Percentiles rank a stretch among this genome's conserved stretches.
These are phyloP conservation scores for Xerocomus tenax DNA, from an alignment of 1,284 basidiomycete genomes.

Conservation along the genomic window DNA sequence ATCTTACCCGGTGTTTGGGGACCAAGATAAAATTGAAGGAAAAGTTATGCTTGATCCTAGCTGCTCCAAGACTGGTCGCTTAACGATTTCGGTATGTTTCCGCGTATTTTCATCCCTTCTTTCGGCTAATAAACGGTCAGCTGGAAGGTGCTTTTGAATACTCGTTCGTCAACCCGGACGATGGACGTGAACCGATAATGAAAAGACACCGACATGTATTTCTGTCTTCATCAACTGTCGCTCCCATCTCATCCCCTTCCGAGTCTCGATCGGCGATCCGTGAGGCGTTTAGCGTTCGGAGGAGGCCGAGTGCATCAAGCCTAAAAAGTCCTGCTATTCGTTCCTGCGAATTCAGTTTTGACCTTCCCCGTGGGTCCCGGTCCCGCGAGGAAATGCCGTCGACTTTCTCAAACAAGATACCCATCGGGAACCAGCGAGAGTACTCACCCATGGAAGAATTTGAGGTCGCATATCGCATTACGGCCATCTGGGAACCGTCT, in stretches of 20 bases:
- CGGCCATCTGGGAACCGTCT: conserved; percentile 51
- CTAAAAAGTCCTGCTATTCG: conserved; percentile 32
- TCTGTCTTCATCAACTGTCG: conserved; percentile 42
- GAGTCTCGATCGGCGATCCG: conserved; percentile 45
- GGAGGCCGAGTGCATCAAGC: conserved; percentile 37
- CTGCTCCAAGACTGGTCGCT: conserved; percentile 45
- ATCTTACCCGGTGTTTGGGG: conserved; percentile 50
- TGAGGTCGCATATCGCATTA: conserved; percentile 48
- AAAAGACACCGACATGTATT: conserved; percentile 47
- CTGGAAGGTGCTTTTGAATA: conserved; percentile 59
- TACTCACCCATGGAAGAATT: conserved; percentile 37
- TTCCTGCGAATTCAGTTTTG: conserved; percentile 50
- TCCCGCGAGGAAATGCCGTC: conserved; percentile 54
- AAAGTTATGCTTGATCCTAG: conserved; percentile 47
- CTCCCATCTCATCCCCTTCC: conserved; percentile 37
- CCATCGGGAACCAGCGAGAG: conserved; percentile 24
- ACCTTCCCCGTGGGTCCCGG: conserved; percentile 43
- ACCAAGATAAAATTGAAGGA: conserved; percentile 52
- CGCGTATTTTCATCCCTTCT: neutral
- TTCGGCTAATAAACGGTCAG: conserved; percentile 29
- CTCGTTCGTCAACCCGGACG: conserved; percentile 29
- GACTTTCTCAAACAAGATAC: conserved; percentile 38
- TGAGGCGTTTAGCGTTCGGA: conserved; percentile 40
- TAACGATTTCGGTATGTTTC: conserved; percentile 47
- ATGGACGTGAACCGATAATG: conserved; percentile 17